Evolutionary conservation across 1,284 basidiomycete genomes (phyloP).

Genomic region (Testicularia cyperi): DNA sequence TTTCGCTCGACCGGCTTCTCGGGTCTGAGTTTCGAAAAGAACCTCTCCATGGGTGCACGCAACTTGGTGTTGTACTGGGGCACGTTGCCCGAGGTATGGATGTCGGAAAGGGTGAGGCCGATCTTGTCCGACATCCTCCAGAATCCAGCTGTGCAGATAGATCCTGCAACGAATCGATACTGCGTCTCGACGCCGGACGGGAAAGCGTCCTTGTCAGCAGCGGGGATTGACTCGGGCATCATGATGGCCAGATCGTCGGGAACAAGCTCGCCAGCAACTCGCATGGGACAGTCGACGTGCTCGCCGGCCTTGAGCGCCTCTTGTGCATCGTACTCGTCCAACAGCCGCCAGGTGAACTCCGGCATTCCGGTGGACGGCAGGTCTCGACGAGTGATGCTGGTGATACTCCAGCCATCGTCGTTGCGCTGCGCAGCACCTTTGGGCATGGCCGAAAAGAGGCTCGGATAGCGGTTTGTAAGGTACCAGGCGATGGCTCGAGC

Average conservation of each 20-base stretch:
- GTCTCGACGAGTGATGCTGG: not conserved
- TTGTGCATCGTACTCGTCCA: not conserved
- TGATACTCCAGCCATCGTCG: conserved; percentile 5
- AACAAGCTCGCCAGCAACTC: conserved; percentile 51
- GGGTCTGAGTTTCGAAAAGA: conserved; percentile 14
- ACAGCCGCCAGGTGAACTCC: conserved; percentile 6
- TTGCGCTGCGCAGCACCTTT: not conserved
- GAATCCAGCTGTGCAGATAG: too few relatives aligned
- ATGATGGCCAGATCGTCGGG: conserved; percentile 77
- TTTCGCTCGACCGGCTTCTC: conserved; percentile 3
- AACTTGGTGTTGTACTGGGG: conserved; percentile 65
- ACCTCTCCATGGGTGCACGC: conserved; percentile 10
- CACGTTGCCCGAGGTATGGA: conserved; percentile 64
- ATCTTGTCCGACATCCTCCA: conserved; percentile 79
- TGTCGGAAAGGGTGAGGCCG: conserved; percentile 71
- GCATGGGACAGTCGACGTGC: conserved; percentile 14
- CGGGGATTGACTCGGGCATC: conserved; percentile 62
- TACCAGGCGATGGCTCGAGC: conserved; percentile 14
- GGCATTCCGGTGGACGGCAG: conserved; percentile 1
- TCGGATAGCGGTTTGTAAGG: conserved; percentile 9
- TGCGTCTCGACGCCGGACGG: too few relatives aligned
- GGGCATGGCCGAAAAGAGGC: conserved; percentile 8
- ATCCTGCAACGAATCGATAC: too few relatives aligned
- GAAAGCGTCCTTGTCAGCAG: conserved; percentile 70
- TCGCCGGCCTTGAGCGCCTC: too few relatives aligned